phyloP scores from a whole-genome alignment of 768 basidiomycete genomes.

The Suillus sp. region DNA sequence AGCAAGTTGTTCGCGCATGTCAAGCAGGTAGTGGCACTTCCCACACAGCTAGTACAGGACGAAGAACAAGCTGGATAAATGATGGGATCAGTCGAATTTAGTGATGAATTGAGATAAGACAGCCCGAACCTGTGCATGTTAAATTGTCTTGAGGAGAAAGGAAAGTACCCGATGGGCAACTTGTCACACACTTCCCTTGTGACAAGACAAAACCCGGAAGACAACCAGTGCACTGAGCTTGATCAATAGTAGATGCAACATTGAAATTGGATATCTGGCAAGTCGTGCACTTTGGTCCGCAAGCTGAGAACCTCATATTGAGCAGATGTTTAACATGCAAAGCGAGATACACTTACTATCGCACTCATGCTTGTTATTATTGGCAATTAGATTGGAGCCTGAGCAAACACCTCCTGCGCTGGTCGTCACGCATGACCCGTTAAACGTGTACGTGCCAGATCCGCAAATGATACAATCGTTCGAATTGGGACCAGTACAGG shows the following conservation, averaged over 20 bases:
- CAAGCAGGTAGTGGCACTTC: conserved; percentile 69
- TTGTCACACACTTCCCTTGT: conserved; percentile 65
- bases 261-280: conserved; percentile 77
- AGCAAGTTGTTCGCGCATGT: conserved; percentile 69
- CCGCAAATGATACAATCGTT: conserved; percentile 74
- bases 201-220: conserved; percentile 75
- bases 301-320: conserved; percentile 46
- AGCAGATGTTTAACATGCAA: conserved; percentile 9
- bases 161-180: conserved; percentile 76
- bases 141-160: conserved; percentile 69
- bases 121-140: conserved; percentile 68
- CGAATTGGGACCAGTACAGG: conserved; percentile 69
- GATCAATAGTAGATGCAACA: conserved; percentile 61
- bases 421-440: conserved; percentile 70
- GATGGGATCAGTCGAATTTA: conserved; percentile 14
- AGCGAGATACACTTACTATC: conserved; percentile 58
- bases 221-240: conserved; percentile 77
- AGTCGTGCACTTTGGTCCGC: conserved; percentile 79
- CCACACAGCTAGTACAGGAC: conserved; percentile 71
- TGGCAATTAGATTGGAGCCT: conserved; percentile 69
- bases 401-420: conserved; percentile 72
- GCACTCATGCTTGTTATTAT: conserved; percentile 82
- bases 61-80: conserved; percentile 60
- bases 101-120: neutral
- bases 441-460: conserved; percentile 58